These are phyloP conservation scores for Fibroporia radiculosa DNA, from an alignment of 768 basidiomycete genomes.

Conservation along the genomic window DNA sequence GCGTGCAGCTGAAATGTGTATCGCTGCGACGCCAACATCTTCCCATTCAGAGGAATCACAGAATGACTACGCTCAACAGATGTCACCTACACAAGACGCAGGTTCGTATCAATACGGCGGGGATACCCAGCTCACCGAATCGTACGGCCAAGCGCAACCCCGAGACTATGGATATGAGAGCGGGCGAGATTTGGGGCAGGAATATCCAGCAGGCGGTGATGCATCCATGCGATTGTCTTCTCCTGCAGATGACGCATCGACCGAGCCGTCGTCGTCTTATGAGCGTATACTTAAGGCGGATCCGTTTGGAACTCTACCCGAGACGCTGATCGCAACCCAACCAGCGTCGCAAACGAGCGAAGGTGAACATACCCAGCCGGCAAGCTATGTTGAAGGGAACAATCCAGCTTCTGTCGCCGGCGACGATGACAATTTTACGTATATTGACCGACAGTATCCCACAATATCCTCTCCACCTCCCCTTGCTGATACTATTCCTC, in stretches of 20 bases:
- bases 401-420: background rate
- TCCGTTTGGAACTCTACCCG: constrained; percentile 4
- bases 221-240: background rate
- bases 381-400: background rate
- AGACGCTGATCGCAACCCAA: constrained; percentile 8
- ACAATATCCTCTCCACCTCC: background rate
- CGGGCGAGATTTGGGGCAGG: no score
- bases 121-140: constrained; percentile 7
- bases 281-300: constrained; percentile 8
- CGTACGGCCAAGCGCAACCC: constrained; percentile 7
- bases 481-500: background rate
- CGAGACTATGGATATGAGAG: background rate
- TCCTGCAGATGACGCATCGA: constrained; percentile 5
- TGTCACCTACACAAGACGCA: background rate
- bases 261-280: constrained; percentile 12
- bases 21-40: constrained; percentile 44
- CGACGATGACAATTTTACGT: constrained; percentile 4
- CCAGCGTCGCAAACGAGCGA: constrained; percentile 3
- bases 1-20: constrained; percentile 27
- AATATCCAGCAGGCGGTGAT: background rate
- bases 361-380: constrained; percentile 1
- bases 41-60: constrained; percentile 32
- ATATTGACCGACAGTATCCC: constrained; percentile 5
- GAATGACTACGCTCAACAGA: background rate
- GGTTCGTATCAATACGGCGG: background rate